Evolutionary conservation across 345 rosid species (phyloP).

Genomic region (Clarkia xantiana): DNA sequence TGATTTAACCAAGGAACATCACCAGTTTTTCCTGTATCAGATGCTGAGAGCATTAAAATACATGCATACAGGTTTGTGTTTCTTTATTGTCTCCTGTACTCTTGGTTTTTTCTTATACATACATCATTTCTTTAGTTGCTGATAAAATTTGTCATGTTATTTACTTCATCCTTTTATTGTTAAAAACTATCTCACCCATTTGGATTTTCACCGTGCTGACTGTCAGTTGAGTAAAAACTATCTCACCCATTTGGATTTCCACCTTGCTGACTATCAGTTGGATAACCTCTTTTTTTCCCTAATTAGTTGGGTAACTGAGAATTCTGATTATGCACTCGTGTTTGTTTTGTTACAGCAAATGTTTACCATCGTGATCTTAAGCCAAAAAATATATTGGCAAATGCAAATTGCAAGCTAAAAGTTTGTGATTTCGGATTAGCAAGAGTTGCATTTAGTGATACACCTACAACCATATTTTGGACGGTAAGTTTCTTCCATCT

Average conservation of each 20-base stretch:
- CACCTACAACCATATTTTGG: conserved; percentile 86
- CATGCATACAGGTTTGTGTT: conserved; percentile 71
- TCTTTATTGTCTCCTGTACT: too few species aligned
- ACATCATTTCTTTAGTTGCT: too few species aligned
- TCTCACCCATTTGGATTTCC: too few species aligned
- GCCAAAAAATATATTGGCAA: conserved; percentile 89
- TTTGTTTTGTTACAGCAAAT: conserved; percentile 42
- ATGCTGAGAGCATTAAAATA: conserved; percentile 91
- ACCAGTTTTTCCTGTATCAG: conserved; percentile 89
- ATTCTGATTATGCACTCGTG: conserved; percentile 11
- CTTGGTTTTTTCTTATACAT: too few species aligned
- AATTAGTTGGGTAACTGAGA: too few species aligned
- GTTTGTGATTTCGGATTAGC: conserved; percentile 92
- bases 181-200: too few species aligned
- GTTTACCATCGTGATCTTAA: conserved; percentile 96
- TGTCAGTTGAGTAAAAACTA: too few species aligned
- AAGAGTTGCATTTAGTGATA: conserved; percentile 77
- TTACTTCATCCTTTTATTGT: too few species aligned
- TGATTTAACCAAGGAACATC: conserved; percentile 85
- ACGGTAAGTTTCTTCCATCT: conserved; percentile 35
- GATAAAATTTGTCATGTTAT: too few species aligned
- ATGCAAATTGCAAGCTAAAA: conserved; percentile 91
- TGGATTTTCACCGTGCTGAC: too few species aligned
- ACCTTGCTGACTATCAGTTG: too few species aligned
- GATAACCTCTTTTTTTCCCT: too few species aligned